Evolutionary conservation across 768 basidiomycete species (phyloP), one percentile per base, ranked within the genome.

Genomic region (Termitomyces sp.): DNA sequence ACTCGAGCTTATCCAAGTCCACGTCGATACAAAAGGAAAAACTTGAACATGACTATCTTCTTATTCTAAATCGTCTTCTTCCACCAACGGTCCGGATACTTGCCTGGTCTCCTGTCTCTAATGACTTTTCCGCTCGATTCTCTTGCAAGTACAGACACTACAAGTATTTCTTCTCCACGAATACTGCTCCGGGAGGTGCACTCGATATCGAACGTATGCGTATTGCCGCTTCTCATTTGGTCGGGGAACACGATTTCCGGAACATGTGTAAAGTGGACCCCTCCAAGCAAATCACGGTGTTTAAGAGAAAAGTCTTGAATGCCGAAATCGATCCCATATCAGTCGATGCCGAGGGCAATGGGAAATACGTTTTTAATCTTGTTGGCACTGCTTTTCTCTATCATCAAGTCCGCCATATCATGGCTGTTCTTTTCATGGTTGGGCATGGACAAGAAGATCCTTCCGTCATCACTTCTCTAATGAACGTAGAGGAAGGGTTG

Each of bases 201-300:
- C 84, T 98, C 56, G 84, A 95, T 72, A 69, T 95, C 32, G 67
- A 74, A 2, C 79, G 77, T 49, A 98, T 98, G 95, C 82, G 80
- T 61, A 78, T 82, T 36, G 95, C 85, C 1, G 92, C 92, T 0
- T 62, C 74, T 2, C 75, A 81, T 6, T 78, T 99, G 50, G 72
- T 93, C 32, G 96, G 96, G 38, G 85, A 89, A 61, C 95, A 98
- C 75, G 96, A 98, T 74, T 98, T 97, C 68, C 85, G 95, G 16
- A 98, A 98, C 68, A 79, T 98, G 36, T 97, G 93, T 79, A 98
- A 95, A 70, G 74, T 98, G 23, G 96, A 98, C 69, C 83, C 93
- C 0, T 80, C 85, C 36, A 98, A 98, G 72, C 95, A 98, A 72
- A 88, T 98, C 62, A 86, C 87, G 26, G 81, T 82, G 59, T 96